phyloP scores from a whole-genome alignment of 2,329 filamentous ascomycete genomes.

The Metarhizium robertsii region DNA sequence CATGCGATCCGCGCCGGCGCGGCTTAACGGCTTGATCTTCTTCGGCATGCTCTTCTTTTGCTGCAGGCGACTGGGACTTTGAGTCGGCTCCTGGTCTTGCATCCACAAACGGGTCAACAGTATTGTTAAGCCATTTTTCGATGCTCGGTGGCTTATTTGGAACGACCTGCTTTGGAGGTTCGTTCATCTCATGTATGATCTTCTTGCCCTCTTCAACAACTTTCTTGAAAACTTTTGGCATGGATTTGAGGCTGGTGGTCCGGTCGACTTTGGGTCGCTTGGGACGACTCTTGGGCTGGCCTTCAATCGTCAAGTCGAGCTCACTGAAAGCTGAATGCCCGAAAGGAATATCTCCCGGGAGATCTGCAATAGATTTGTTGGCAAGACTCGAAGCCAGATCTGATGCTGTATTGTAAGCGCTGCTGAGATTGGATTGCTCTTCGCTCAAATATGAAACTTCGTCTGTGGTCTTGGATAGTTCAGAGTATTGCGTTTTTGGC shows the following conservation, averaged over 20 bases:
- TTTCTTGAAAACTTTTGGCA: slow-evolving; percentile 56
- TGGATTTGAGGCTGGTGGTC: slow-evolving; percentile 47
- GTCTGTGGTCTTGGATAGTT: slow-evolving; percentile 14
- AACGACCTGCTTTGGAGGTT: slow-evolving; percentile 39
- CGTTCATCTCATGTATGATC: slow-evolving; percentile 52
- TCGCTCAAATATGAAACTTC: slow-evolving; percentile 20
- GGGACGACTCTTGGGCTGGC: slow-evolving; percentile 31
- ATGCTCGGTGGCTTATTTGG: slow-evolving; percentile 53
- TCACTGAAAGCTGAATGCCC: slow-evolving; percentile 60
- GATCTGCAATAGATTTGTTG: slow-evolving; percentile 48
- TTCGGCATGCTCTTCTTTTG: slow-evolving; percentile 1
- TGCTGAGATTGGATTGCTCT: slow-evolving; percentile 17
- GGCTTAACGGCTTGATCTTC: not conserved
- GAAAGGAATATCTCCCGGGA: slow-evolving; percentile 47
- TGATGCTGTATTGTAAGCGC: slow-evolving; percentile 17
- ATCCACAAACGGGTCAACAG: slow-evolving; percentile 54
- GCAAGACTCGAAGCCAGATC: slow-evolving; percentile 27
- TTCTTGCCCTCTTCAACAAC: slow-evolving; percentile 56
- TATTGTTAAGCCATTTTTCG: slow-evolving; percentile 55
- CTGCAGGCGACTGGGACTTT: not conserved
- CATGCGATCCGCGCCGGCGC: slow-evolving; percentile 4
- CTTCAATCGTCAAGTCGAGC: slow-evolving; percentile 44
- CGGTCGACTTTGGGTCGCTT: slow-evolving; percentile 39
- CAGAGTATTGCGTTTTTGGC: slow-evolving; percentile 15
- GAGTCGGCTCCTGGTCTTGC: slow-evolving; percentile 1